A percentile compares a stretch with the other conserved stretches of the same genome.
Evolutionary conservation across 305 asterid genomes (phyloP).

Genomic region (Ajuga reptans): DNA sequence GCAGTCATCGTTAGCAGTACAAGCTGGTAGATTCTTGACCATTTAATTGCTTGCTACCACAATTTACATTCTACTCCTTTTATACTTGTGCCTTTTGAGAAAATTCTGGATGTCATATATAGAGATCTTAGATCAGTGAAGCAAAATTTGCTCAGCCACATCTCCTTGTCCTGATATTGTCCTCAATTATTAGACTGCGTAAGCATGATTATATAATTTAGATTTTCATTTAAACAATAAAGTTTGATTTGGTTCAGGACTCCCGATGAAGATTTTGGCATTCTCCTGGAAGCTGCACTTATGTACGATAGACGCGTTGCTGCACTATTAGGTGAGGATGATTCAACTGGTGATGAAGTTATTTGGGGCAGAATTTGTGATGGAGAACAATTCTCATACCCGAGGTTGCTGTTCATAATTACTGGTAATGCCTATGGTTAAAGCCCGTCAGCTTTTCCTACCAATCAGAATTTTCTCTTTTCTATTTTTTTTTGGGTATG

Average conservation of each 20-base stretch:
- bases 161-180: background rate
- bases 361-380: conserved; percentile 56
- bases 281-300: conserved; percentile 90
- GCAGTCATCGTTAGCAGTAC: too few species aligned
- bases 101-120: background rate
- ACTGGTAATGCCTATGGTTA: conserved; percentile 51
- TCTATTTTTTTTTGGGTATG: background rate
- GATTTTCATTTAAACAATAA: conserved; percentile 17
- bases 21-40: conserved; percentile 61
- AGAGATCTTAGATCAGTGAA: background rate
- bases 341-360: conserved; percentile 48
- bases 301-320: conserved; percentile 95
- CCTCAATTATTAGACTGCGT: background rate
- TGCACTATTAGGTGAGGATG: conserved; percentile 67
- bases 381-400: conserved; percentile 57
- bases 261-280: conserved; percentile 91
- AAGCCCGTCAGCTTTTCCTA: background rate
- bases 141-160: conserved; percentile 2
- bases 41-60: conserved; percentile 18
- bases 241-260: conserved; percentile 49
- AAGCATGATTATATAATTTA: background rate
- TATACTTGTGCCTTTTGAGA: background rate
- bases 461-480: background rate
- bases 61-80: background rate
- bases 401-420: conserved; percentile 79